Evolutionary conservation across 179 eudicot species (phyloP), one percentile per base, ranked within the genome.

Genomic region (Sideroxylon spinosum): DNA sequence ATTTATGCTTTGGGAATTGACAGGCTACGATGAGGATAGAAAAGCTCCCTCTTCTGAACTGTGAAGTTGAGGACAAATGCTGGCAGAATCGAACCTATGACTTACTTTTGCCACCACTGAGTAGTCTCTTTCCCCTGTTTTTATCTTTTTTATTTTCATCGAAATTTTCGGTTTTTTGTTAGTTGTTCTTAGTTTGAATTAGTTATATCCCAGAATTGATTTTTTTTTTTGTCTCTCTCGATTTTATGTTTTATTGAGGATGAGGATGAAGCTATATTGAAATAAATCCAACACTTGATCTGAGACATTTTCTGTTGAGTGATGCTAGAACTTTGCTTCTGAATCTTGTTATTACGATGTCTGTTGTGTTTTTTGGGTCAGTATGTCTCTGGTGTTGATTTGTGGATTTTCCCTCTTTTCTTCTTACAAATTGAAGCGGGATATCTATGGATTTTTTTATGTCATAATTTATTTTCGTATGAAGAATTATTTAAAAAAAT

Each of bases 271-370:
- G 83, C 76, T 13, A 52, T 23, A 23, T 17, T 28, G 17, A 29
- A 70, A 26, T 69, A 76, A 71, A 69, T 81, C 80, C 80, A 76
- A 81, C 83, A 81, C 83, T 81, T 76, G 82, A 69, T 44, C 82
- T 75, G 82, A 80, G 76, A 19, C 56, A 37, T 23, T 23, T 10
- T 22, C 65, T 50, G 55, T 76, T 70, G 22, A 8, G 48, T 80
- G 82, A 75, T 75, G 79, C 66, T 68, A 71, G 14, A 29, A 9
- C 65, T 76, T 28, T 17, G 73, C 77, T 81, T 68, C 80, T 81
- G 83, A 81, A 81, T 76, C 80, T 48, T 20, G 9, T 10, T 32
- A 2, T 44, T 44, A 37, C 13, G 16, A 32, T 60, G 22, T 14
- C 0, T 68, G 2, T 4, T 44, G 11, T 1, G 23, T 50, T 8